Evolutionary conservation across 768 basidiomycete species (phyloP).

Genomic region (Mycena leptocephala): DNA sequence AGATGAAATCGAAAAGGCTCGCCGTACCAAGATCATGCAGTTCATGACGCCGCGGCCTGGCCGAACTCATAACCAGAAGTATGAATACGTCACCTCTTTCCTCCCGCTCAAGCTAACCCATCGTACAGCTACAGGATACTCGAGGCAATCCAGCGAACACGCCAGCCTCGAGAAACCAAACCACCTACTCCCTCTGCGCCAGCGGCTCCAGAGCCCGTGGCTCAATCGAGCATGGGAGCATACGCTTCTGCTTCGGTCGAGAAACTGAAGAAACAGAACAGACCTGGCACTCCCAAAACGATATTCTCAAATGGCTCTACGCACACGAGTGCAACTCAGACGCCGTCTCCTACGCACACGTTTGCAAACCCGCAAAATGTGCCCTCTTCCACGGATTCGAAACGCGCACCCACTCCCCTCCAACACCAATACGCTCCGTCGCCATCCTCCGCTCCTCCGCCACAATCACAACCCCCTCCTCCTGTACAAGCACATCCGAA

Average conservation of each 20-base stretch:
- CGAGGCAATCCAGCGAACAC: constrained; percentile 59
- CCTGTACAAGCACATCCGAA: constrained; percentile 36
- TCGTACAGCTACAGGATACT: constrained; percentile 69
- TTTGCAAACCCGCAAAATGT: constrained; percentile 34
- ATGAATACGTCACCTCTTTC: constrained; percentile 33
- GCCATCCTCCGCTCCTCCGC: constrained; percentile 46
- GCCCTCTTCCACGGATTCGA: constrained; percentile 27
- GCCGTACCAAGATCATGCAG: constrained; percentile 82
- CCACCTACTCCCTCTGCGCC: constrained; percentile 29
- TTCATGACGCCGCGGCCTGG: constrained; percentile 80
- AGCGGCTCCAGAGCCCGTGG: constrained; percentile 3
- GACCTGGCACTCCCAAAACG: constrained; percentile 30
- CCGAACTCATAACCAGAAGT: constrained; percentile 69
- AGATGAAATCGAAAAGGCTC: constrained; percentile 82
- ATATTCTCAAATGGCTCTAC: constrained; percentile 23
- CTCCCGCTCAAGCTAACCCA: constrained; percentile 9
- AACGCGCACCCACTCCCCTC: constrained; percentile 33
- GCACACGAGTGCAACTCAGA: constrained; percentile 36
- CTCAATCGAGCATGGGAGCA: neutral
- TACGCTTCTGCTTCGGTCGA: constrained; percentile 31
- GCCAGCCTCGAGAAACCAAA: constrained; percentile 26
- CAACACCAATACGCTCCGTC: constrained; percentile 41
- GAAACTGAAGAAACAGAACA: constrained; percentile 46
- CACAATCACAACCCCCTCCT: no score
- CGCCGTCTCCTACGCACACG: constrained; percentile 38